Evolutionary conservation across 352 stramenopile species (phyloP).

Genomic region (Phytophthora gonapodyides): DNA sequence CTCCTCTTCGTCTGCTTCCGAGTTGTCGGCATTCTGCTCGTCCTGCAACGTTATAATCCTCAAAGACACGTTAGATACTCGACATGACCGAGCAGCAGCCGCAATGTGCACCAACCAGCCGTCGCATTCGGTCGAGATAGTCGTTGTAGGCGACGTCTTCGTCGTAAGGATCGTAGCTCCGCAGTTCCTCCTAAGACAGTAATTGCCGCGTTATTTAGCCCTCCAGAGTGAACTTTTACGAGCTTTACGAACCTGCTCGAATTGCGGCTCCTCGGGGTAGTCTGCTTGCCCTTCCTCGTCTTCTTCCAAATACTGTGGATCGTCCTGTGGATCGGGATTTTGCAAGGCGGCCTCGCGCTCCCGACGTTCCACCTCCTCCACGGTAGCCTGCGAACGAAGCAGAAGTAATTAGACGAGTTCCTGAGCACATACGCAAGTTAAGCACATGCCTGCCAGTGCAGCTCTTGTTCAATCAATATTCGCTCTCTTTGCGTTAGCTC

Average conservation of each 20-base stretch:
- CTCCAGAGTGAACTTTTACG: too few species aligned
- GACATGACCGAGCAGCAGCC: too few species aligned
- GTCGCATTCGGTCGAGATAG: conserved; percentile 20
- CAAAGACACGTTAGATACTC: background rate
- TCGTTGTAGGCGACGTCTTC: background rate
- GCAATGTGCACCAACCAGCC: conserved; percentile 18
- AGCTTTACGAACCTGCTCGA: background rate
- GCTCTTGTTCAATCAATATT: conserved; percentile 14
- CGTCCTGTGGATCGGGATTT: background rate
- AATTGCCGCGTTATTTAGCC: background rate
- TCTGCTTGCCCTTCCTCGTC: background rate
- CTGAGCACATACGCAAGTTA: background rate
- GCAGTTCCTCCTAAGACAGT: background rate
- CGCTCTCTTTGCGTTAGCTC: conserved; percentile 14
- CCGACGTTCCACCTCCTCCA: conserved; percentile 11
- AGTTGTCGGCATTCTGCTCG: background rate
- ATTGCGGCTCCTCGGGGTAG: background rate
- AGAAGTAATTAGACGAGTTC: background rate
- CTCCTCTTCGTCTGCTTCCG: conserved; percentile 10
- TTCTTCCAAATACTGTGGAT: conserved; percentile 1
- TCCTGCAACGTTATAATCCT: background rate
- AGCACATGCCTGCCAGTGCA: conserved; percentile 16
- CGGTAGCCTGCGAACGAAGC: background rate
- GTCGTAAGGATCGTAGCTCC: background rate
- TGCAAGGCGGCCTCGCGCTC: conserved; percentile 9